A percentile compares a stretch with the other conserved stretches of the same genome.
phyloP scores from a whole-genome alignment of 75 land plant genomes.

The Pinus taeda region DNA sequence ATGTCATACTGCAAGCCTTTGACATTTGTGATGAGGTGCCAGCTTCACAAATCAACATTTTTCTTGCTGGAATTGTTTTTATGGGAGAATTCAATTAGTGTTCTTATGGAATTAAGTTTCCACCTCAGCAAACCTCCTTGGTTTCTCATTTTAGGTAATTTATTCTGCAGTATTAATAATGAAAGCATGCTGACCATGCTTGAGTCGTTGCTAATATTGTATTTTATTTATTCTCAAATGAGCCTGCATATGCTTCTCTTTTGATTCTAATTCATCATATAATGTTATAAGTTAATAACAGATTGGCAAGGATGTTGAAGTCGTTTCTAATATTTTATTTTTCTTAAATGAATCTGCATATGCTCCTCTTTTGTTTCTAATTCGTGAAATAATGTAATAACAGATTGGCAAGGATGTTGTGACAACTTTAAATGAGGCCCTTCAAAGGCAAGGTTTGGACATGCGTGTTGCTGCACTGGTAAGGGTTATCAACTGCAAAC shows the following conservation, averaged over 20 bases:
- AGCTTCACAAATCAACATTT: background rate
- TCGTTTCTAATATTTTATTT: background rate
- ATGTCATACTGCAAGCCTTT: too few species aligned
- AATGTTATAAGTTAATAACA: slow-evolving; percentile 13
- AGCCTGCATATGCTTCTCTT: background rate
- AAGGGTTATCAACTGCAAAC: slow-evolving; percentile 1
- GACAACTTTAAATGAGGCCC: slow-evolving; percentile 55
- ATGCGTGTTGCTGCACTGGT: slow-evolving; percentile 88
- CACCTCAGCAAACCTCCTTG: background rate
- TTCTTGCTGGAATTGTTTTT: background rate
- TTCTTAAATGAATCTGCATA: background rate
- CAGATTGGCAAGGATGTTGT: slow-evolving; percentile 90
- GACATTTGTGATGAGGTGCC: too few species aligned
- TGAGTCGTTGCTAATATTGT: background rate
- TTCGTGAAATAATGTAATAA: slow-evolving; percentile 8
- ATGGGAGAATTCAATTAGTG: background rate
- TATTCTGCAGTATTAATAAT: background rate
- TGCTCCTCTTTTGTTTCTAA: background rate
- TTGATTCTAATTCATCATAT: background rate
- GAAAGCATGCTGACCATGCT: background rate
- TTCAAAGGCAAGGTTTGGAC: slow-evolving; percentile 64
- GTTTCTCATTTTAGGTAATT: background rate
- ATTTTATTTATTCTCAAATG: background rate
- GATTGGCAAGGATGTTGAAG: slow-evolving; percentile 58
- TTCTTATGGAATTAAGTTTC: background rate